Conservation (phyloP, 2,329 filamentous ascomycete genomes). For the Cercospora sojina region DNA sequence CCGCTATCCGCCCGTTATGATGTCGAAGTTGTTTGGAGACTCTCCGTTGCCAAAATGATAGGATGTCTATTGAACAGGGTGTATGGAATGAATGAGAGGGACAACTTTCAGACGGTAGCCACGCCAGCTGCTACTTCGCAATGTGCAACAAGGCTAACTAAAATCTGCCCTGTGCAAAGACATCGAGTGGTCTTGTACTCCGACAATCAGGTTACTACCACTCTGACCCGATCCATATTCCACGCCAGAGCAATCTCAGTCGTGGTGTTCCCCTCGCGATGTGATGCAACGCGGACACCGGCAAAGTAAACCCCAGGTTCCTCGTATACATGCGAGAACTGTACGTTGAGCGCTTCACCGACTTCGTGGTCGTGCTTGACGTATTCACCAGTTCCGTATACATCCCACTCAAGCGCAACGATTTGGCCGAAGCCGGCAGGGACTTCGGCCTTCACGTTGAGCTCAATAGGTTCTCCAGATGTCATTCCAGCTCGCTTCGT, state of each 20-base stretch:
- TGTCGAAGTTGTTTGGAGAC: constrained; percentile 32
- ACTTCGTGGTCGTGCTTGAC: background rate
- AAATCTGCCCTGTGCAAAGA: no score
- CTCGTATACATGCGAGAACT: background rate
- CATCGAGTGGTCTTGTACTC: background rate
- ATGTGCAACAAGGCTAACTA: no score
- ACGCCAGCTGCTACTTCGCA: no score
- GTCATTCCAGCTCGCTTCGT: background rate
- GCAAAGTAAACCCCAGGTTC: background rate
- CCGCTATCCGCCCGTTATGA: constrained; percentile 34
- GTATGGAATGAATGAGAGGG: background rate
- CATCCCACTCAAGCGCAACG: background rate
- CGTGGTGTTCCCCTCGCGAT: background rate
- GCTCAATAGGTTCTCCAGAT: background rate
- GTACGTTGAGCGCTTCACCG: background rate
- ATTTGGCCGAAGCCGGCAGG: background rate
- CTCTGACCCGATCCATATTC: background rate
- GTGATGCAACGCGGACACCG: background rate
- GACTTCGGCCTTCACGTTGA: background rate
- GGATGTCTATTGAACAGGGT: background rate
- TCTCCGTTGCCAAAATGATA: constrained; percentile 22
- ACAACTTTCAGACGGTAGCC: no score
- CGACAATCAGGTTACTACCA: background rate
- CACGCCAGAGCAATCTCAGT: background rate
- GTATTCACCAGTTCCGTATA: background rate